Percentiles rank a stretch among this genome's conserved stretches.
Evolutionary conservation across 2,329 filamentous ascomycete species (phyloP).

Genomic region (Aspergillus chevalieri): DNA sequence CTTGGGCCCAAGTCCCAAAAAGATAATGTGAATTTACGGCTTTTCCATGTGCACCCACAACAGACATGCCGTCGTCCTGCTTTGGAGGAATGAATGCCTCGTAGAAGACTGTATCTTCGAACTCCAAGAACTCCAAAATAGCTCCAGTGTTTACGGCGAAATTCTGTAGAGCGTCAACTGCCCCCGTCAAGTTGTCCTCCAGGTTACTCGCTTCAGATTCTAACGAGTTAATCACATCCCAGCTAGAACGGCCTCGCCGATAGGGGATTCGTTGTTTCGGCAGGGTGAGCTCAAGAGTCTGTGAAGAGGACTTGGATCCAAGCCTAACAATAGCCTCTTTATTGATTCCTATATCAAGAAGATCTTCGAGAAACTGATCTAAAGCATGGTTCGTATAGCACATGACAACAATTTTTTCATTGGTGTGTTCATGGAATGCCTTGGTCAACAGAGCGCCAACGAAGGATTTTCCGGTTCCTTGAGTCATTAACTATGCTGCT

Average conservation of each 20-base stretch:
- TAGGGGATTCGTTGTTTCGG: constrained; percentile 34
- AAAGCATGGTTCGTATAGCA: constrained; percentile 65
- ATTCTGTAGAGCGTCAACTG: constrained; percentile 14
- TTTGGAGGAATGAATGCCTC: constrained; percentile 52
- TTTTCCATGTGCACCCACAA: constrained; percentile 44
- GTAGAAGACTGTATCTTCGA: constrained; percentile 49
- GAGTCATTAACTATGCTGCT: constrained; percentile 1
- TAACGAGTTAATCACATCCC: constrained; percentile 38
- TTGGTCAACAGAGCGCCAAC: constrained; percentile 60
- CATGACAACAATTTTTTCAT: constrained; percentile 54
- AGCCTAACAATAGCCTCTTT: constrained; percentile 52
- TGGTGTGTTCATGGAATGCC: constrained; percentile 46
- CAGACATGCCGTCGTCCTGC: constrained; percentile 40
- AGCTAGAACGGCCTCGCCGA: constrained; percentile 28
- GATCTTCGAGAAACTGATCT: constrained; percentile 60
- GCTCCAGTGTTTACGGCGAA: constrained; percentile 10
- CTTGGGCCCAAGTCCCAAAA: constrained; percentile 48
- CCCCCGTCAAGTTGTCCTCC: constrained; percentile 13
- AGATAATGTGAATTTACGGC: constrained; percentile 46
- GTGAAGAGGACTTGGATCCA: constrained; percentile 52
- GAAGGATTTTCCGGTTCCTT: constrained; percentile 70
- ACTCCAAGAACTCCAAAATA: constrained; percentile 47
- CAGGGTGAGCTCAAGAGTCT: constrained; percentile 47
- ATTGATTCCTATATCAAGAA: constrained; percentile 55
- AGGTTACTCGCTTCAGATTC: constrained; percentile 32